A percentile compares a stretch with the other conserved stretches of the same genome.
Conservation (phyloP, 768 basidiomycete species). For the Lyophyllum semitale region DNA sequence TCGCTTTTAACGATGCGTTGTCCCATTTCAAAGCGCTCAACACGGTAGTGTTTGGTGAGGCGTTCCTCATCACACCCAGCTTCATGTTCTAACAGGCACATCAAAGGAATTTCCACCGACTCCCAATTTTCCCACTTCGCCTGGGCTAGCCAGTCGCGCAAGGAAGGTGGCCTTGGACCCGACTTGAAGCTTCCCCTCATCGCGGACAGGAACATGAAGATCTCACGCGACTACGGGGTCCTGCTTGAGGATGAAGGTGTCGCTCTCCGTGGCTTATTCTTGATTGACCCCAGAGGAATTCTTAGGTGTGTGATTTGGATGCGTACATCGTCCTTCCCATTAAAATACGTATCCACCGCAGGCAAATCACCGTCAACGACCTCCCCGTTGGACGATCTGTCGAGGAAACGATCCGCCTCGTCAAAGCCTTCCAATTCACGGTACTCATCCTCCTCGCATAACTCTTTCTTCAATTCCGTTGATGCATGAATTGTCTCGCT, state of each 20-base stretch:
- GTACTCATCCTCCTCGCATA: slow-evolving; percentile 39
- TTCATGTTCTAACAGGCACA: neutral
- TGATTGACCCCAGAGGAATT: slow-evolving; percentile 84
- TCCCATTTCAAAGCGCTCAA: slow-evolving; percentile 71
- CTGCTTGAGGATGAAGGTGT: slow-evolving; percentile 88
- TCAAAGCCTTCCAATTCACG: slow-evolving; percentile 93
- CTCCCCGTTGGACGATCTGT: slow-evolving; percentile 95
- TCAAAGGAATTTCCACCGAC: slow-evolving; percentile 71
- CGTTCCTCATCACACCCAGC: neutral
- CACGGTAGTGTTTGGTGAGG: slow-evolving; percentile 74
- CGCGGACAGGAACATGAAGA: slow-evolving; percentile 77
- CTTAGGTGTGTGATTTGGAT: slow-evolving; percentile 47
- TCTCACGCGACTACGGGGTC: slow-evolving; percentile 85
- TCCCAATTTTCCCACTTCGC: slow-evolving; percentile 87
- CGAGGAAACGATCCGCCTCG: slow-evolving; percentile 86
- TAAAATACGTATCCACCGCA: slow-evolving; percentile 26
- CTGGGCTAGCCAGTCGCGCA: slow-evolving; percentile 81
- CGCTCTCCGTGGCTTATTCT: slow-evolving; percentile 82
- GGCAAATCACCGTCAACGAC: slow-evolving; percentile 89
- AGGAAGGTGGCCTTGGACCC: slow-evolving; percentile 88
- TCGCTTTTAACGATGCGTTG: slow-evolving; percentile 91
- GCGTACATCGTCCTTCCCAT: neutral
- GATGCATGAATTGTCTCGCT: slow-evolving; percentile 1
- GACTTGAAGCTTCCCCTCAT: slow-evolving; percentile 83
- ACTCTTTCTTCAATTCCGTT: neutral